Evolutionary conservation across 768 basidiomycete species (phyloP).

Genomic region (Mycena latifolia): DNA sequence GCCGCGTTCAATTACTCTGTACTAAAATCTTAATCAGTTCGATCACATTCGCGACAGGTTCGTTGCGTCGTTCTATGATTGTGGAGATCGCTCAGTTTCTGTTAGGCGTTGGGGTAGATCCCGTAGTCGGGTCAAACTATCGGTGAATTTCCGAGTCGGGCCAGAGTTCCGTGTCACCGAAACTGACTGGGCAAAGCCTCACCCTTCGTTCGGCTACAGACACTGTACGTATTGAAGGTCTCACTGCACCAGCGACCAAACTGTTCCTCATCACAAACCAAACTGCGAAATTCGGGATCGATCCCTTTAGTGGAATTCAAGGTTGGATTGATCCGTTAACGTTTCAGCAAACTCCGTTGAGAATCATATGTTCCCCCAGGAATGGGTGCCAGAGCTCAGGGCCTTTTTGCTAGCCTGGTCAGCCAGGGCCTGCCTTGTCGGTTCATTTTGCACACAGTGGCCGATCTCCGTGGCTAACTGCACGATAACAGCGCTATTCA

Average conservation of each 20-base stretch:
- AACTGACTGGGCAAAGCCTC: conserved; percentile 40
- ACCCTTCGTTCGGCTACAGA: conserved; percentile 60
- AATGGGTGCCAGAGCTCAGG: conserved; percentile 62
- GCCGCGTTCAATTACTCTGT: not conserved
- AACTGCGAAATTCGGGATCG: conserved; percentile 62
- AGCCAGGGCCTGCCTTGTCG: conserved; percentile 64
- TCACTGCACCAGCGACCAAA: conserved; percentile 50
- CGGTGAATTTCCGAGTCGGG: conserved; percentile 7
- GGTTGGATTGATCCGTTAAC: conserved; percentile 47
- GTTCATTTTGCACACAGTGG: conserved; percentile 27
- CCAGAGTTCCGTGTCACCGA: not conserved
- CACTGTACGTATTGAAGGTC: conserved; percentile 62
- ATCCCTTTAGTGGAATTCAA: conserved; percentile 70
- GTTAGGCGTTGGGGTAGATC: conserved; percentile 60
- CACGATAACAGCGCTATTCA: conserved; percentile 57
- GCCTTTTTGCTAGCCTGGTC: conserved; percentile 63
- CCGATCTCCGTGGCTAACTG: not conserved
- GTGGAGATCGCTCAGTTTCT: too few relatives aligned
- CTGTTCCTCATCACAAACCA: conserved; percentile 68
- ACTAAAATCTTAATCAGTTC: conserved; percentile 44
- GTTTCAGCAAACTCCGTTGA: not conserved
- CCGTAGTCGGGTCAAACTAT: conserved; percentile 62
- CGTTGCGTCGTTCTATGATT: not conserved
- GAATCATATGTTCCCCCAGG: conserved; percentile 46
- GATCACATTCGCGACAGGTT: conserved; percentile 67